Evolutionary conservation across 2,329 filamentous ascomycete species (phyloP).

Genomic region (Chaetothyriales sp.): DNA sequence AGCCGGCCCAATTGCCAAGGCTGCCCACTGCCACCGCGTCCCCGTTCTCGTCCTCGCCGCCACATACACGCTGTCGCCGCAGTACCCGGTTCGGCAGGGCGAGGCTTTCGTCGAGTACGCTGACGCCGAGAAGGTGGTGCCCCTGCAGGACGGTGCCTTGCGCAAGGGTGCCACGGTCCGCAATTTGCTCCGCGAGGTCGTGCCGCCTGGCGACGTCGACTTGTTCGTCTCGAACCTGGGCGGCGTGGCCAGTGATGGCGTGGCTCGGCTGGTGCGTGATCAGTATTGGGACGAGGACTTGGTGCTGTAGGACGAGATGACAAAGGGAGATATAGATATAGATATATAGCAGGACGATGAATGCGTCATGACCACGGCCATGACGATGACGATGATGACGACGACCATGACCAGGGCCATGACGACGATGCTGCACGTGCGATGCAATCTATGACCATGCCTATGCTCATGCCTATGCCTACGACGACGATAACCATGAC

Average conservation of each 20-base stretch:
- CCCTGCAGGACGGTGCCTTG: constrained; percentile 65
- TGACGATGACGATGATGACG: neutral
- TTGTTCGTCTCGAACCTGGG: constrained; percentile 69
- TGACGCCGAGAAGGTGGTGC: constrained; percentile 60
- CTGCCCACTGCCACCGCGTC: constrained; percentile 67
- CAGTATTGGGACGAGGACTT: constrained; percentile 53
- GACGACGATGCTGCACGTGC: no score
- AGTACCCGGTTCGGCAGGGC: constrained; percentile 72
- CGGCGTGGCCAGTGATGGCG: constrained; percentile 41
- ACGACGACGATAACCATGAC: no score
- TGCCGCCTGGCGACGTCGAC: constrained; percentile 58
- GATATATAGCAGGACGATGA: neutral
- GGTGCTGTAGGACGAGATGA: constrained; percentile 26
- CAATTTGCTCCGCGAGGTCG: constrained; percentile 69
- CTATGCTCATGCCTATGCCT: neutral
- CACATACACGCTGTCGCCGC: constrained; percentile 85
- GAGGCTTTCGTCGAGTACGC: constrained; percentile 69
- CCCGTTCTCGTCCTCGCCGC: constrained; percentile 81
- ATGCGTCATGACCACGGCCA: neutral
- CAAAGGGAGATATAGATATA: neutral
- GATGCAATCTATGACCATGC: neutral
- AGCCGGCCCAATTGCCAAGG: constrained; percentile 68
- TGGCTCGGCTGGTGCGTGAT: constrained; percentile 52
- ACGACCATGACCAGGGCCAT: neutral
- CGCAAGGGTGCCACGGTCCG: constrained; percentile 49